Evolutionary conservation across 768 basidiomycete species (phyloP).

Genomic region (Termitomyces eurrhizus): DNA sequence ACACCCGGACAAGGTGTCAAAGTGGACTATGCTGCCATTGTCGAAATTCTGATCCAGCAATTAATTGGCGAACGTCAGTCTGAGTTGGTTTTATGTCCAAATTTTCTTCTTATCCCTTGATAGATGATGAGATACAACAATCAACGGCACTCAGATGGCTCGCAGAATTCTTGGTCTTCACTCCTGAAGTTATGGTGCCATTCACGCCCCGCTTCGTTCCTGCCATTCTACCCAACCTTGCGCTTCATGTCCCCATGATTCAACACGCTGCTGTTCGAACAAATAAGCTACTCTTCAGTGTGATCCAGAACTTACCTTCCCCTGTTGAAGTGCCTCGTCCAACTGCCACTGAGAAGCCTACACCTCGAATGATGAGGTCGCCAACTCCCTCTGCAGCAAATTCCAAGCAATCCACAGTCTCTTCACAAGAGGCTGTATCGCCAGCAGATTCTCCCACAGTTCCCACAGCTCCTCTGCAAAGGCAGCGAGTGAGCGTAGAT

Average conservation of each 20-base stretch:
- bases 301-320: conserved; percentile 82
- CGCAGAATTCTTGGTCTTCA: conserved; percentile 83
- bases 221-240: conserved; percentile 91
- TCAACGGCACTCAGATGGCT: conserved; percentile 94
- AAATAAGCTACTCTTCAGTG: conserved; percentile 78
- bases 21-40: conserved; percentile 87
- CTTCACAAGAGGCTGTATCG: conserved; percentile 44
- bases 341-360: conserved; percentile 27
- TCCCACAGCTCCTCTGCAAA: conserved; percentile 17
- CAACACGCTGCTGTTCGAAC: conserved; percentile 83
- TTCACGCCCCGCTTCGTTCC: conserved; percentile 93
- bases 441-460: conserved; percentile 28
- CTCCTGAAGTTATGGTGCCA: conserved; percentile 88
- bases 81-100: neutral
- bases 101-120: conserved; percentile 3
- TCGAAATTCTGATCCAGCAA: conserved; percentile 90
- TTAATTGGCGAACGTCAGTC: conserved; percentile 77
- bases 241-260: conserved; percentile 86
- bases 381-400: conserved; percentile 49
- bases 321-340: conserved; percentile 48
- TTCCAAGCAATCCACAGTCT: conserved; percentile 48
- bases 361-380: conserved; percentile 43
- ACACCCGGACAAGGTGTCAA: conserved; percentile 90
- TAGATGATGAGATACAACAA: conserved; percentile 94
- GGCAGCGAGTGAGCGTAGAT: conserved; percentile 31